These are phyloP conservation scores for Didymellaceae sp. DNA, from an alignment of 2,329 filamentous ascomycete genomes.

Conservation along the genomic window DNA sequence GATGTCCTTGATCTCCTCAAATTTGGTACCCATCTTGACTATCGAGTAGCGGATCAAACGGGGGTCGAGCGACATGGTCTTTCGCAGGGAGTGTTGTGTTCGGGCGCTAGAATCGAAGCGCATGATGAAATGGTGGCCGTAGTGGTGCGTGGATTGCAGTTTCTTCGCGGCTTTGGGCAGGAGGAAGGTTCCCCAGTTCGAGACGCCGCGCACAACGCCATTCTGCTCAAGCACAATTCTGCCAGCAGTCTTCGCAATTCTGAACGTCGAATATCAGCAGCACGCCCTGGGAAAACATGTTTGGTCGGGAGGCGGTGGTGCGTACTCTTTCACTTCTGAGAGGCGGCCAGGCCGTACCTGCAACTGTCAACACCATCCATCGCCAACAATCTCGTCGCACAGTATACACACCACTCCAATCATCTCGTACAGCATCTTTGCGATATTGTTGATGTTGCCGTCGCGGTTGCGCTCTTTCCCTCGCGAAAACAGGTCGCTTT, in stretches of 20 bases:
- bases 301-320: constrained; percentile 30
- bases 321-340: constrained; percentile 91
- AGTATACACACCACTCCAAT: constrained; percentile 82
- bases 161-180: constrained; percentile 80
- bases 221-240: constrained; percentile 80
- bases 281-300: constrained; percentile 20
- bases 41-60: constrained; percentile 86
- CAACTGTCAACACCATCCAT: constrained; percentile 14
- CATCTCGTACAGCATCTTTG: constrained; percentile 90
- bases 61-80: constrained; percentile 82
- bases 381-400: not conserved
- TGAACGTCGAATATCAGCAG: constrained; percentile 47
- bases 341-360: constrained; percentile 93
- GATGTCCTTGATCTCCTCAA: constrained; percentile 67
- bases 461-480: constrained; percentile 13
- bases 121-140: constrained; percentile 97
- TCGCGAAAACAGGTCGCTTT: constrained; percentile 29
- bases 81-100: constrained; percentile 76
- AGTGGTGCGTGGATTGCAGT: constrained; percentile 81
- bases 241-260: constrained; percentile 87
- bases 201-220: constrained; percentile 89
- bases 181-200: constrained; percentile 93
- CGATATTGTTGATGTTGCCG: constrained; percentile 14
- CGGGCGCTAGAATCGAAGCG: constrained; percentile 82
- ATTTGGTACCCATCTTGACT: constrained; percentile 79